Conservation (phyloP, 176 grass and related monocot species). For the Triticum timopheevii region DNA sequence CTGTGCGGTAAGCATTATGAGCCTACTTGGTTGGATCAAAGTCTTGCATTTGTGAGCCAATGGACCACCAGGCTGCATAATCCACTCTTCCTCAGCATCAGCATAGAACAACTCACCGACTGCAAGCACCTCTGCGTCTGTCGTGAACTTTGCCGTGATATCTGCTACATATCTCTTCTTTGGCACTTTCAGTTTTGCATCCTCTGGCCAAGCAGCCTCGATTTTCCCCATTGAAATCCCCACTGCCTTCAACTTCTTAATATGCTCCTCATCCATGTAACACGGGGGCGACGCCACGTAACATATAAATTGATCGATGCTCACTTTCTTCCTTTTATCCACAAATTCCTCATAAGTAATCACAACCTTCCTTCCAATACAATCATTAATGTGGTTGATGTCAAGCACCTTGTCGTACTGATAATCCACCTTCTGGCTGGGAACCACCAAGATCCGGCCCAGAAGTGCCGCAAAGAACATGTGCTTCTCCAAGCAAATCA, state of each 20-base stretch:
- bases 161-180: slow-evolving; percentile 82
- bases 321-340: slow-evolving; percentile 69
- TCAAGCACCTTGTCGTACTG: slow-evolving; percentile 77
- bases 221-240: slow-evolving; percentile 78
- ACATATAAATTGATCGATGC: slow-evolving; percentile 91
- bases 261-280: slow-evolving; percentile 90
- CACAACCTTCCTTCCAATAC: slow-evolving; percentile 71
- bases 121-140: slow-evolving; percentile 73
- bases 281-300: slow-evolving; percentile 76
- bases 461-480: slow-evolving; percentile 95
- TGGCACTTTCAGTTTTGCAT: slow-evolving; percentile 77
- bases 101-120: slow-evolving; percentile 96
- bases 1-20: slow-evolving; percentile 79
- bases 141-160: slow-evolving; percentile 72
- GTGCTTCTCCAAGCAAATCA: slow-evolving; percentile 99
- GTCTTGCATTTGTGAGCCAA: slow-evolving; percentile 83
- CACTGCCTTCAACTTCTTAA: slow-evolving; percentile 69
- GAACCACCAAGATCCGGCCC: slow-evolving; percentile 65
- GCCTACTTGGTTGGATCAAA: slow-evolving; percentile 73
- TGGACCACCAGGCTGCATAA: slow-evolving; percentile 84
- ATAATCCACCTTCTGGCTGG: slow-evolving; percentile 82
- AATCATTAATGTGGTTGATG: slow-evolving; percentile 81
- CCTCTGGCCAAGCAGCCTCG: slow-evolving; percentile 83
- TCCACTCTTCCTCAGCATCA: slow-evolving; percentile 83
- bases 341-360: slow-evolving; percentile 77